Evolutionary conservation across 495 filamentous ascomycete species (phyloP).

Genomic region (Astrothelium macrocarpum): DNA sequence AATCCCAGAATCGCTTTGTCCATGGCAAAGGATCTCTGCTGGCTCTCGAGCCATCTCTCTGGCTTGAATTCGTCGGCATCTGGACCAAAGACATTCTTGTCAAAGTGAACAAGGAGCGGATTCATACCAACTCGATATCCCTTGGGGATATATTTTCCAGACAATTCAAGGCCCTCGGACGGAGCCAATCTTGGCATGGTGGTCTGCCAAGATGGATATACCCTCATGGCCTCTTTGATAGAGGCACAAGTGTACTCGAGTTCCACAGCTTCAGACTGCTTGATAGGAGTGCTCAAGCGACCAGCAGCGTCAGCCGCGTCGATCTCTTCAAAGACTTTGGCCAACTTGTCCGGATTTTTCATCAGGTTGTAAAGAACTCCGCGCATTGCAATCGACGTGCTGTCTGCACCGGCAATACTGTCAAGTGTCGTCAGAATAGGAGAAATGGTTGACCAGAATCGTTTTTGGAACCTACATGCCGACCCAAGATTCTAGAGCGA

Average conservation of each 20-base stretch:
- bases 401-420: constrained; percentile 29
- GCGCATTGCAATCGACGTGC: constrained; percentile 25
- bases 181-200: constrained; percentile 22
- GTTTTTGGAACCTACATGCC: not conserved
- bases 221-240: constrained; percentile 26
- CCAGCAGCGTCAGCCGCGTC: constrained; percentile 9
- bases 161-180: constrained; percentile 18
- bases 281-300: constrained; percentile 16
- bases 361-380: constrained; percentile 29
- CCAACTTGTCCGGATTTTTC: constrained; percentile 22
- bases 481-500: constrained; percentile 1
- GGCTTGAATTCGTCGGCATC: constrained; percentile 24
- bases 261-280: constrained; percentile 17
- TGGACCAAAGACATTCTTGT: constrained; percentile 21
- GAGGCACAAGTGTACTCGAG: constrained; percentile 28
- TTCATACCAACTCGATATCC: constrained; percentile 23
- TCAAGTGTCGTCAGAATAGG: constrained; percentile 19
- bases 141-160: constrained; percentile 20
- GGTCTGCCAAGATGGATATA: constrained; percentile 30
- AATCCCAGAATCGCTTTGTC: constrained; percentile 5
- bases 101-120: constrained; percentile 26
- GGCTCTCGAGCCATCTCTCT: constrained; percentile 18
- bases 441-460: constrained; percentile 12
- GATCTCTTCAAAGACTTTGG: constrained; percentile 24
- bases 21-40: not conserved